These are phyloP conservation scores for Monosporozyma siamensis DNA, from an alignment of 805 yeast genomes.

Conservation along the genomic window DNA sequence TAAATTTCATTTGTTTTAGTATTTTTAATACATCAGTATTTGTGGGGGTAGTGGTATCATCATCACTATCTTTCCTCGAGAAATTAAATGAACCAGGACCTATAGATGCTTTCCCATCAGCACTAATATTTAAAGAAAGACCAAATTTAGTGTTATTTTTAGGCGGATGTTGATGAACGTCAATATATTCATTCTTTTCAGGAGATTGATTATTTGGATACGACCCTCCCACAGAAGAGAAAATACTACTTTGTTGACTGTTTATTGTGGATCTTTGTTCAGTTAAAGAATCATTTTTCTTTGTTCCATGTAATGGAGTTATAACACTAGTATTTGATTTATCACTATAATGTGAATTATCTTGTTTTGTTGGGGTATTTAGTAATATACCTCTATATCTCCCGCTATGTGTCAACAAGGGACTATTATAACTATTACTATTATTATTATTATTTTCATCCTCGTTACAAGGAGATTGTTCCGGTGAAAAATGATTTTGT, in stretches of 20 bases:
- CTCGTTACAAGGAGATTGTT: neutral
- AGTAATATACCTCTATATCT: slow-evolving; percentile 24
- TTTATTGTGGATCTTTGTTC: neutral
- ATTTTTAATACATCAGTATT: slow-evolving; percentile 15
- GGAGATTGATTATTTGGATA: neutral
- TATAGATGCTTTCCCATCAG: slow-evolving; percentile 28
- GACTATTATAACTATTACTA: neutral
- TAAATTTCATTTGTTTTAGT: slow-evolving; percentile 21
- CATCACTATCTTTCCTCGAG: neutral
- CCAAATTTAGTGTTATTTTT: slow-evolving; percentile 6
- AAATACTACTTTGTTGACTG: neutral
- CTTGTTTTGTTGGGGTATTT: slow-evolving; percentile 18
- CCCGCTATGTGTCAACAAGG: slow-evolving; percentile 15
- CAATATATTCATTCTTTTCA: neutral
- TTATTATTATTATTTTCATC: too few relatives aligned
- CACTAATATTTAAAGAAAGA: slow-evolving; percentile 23
- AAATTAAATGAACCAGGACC: slow-evolving; percentile 3
- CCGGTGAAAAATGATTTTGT: slow-evolving; percentile 3
- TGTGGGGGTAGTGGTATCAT: neutral
- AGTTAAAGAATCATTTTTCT: neutral
- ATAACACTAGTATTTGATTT: neutral
- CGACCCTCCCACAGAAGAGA: neutral
- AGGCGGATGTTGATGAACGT: neutral
- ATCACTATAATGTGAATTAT: neutral
- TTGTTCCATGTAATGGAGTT: neutral